phyloP scores from a whole-genome alignment of 805 yeast species.

The Saccharomyces eubayanus region DNA sequence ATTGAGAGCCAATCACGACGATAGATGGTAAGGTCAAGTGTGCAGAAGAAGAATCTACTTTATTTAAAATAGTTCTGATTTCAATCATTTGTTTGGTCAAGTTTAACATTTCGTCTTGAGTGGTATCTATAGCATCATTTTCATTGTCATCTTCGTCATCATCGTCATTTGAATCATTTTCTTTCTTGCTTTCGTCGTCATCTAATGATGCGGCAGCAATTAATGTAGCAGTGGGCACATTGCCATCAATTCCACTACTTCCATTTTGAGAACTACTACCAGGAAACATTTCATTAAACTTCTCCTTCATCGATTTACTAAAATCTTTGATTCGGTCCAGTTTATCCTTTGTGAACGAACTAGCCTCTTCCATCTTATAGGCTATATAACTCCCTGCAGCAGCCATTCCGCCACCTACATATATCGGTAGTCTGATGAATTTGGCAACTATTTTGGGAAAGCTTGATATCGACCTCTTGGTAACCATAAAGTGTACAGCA shows the following conservation, averaged over 20 bases:
- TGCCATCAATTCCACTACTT: constrained; percentile 40
- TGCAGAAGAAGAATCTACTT: constrained; percentile 64
- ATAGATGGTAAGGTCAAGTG: constrained; percentile 83
- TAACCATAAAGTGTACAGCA: constrained; percentile 1
- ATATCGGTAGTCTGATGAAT: constrained; percentile 61
- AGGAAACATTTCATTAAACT: constrained; percentile 21
- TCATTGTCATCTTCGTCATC: constrained; percentile 34
- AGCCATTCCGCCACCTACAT: constrained; percentile 82
- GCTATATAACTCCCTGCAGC: constrained; percentile 93
- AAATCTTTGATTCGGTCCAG: constrained; percentile 54
- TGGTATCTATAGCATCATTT: constrained; percentile 45
- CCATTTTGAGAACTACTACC: constrained; percentile 50
- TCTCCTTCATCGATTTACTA: constrained; percentile 46
- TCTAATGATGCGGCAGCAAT: constrained; percentile 25
- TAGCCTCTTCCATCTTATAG: constrained; percentile 85
- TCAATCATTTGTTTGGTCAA: constrained; percentile 96
- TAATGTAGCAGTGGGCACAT: constrained; percentile 25
- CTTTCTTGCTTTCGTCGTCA: constrained; percentile 41
- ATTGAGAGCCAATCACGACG: constrained; percentile 95
- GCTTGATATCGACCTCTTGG: constrained; percentile 24
- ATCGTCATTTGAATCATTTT: constrained; percentile 38
- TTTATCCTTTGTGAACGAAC: constrained; percentile 59
- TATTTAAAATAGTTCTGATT: constrained; percentile 68
- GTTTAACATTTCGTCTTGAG: constrained; percentile 76
- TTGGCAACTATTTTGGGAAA: constrained; percentile 49